Evolutionary conservation across 2,329 filamentous ascomycete genomes (phyloP), one percentile per base, ranked within the genome.

Genomic region (Diaporthe ilicicola): DNA sequence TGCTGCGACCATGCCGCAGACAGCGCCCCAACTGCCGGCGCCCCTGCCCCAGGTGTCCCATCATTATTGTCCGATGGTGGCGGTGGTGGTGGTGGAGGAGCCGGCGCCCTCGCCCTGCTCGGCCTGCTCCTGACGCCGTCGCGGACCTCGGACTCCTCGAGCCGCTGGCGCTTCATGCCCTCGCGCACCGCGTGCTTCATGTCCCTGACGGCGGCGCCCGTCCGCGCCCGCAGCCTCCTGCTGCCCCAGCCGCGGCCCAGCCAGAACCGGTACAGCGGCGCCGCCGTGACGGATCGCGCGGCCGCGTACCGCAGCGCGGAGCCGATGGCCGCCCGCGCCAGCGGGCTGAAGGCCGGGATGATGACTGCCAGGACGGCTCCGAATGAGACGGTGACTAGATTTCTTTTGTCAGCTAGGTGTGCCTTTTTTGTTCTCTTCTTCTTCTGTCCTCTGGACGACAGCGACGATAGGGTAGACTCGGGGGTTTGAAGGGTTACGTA

Each of bases 291-390:
- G 29, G 27, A 6, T 34, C 55, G 64, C 2, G 61, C 53, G 39
- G 55, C 48, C 5, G 50, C 17, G 39, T 42, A 46, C 17, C 55
- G 51, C 22, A 70, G 19, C n/a, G 24, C 29, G 12, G 61, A 66
- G 53, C 42, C 56, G 61, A 29, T 48, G n/a, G 17, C 44, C 32
- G 69, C 69, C 4, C 69, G 61, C 29, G 65, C 65, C 19, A 70
- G 51, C 22, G 69, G 61, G 69, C 69, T 70, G 61, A 70, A 70
- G 51, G 69, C 69, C 1, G 69, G 69, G 51, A 66, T 66, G 27
- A 70, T 56, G 32, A 70, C 51, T 6, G 62, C 59, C 2, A 70
- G 51, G 61, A 70, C 69, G 48, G 61, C 61, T 13, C 69, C 61
- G 29, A 67, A 70, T 15, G 69, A 66, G 7, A 70, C 69, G 42